Conservation (phyloP, 1,284 basidiomycete genomes). For the Tilletia horrida region DNA sequence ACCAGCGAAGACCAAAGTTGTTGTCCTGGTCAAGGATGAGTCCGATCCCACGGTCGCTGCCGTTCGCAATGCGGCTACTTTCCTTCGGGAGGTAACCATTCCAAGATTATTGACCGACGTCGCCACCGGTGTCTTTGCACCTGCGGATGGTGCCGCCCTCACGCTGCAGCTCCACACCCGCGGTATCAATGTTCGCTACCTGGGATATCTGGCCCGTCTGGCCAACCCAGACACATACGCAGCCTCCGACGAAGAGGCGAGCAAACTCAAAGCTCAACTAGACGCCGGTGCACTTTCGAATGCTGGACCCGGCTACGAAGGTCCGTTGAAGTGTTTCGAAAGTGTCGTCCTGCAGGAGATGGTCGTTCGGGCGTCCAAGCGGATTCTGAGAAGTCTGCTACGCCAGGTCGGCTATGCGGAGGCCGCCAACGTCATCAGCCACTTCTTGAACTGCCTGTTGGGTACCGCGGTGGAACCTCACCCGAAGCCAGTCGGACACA, state of each 20-base stretch:
- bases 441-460: slow-evolving; percentile 64
- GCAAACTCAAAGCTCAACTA: slow-evolving; percentile 54
- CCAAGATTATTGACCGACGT: slow-evolving; percentile 58
- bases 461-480: slow-evolving; percentile 57
- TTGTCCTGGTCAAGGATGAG: slow-evolving; percentile 57
- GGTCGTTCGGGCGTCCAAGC: slow-evolving; percentile 62
- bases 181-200: slow-evolving; percentile 65
- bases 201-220: slow-evolving; percentile 57
- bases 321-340: slow-evolving; percentile 46
- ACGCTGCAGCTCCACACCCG: slow-evolving; percentile 60
- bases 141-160: slow-evolving; percentile 60
- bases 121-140: slow-evolving; percentile 57
- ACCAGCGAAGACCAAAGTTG: slow-evolving; percentile 28
- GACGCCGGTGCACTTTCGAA: slow-evolving; percentile 43
- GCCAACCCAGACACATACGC: slow-evolving; percentile 43
- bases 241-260: background rate
- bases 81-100: slow-evolving; percentile 59
- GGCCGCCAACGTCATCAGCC: slow-evolving; percentile 54
- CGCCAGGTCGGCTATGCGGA: slow-evolving; percentile 31
- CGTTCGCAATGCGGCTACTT: slow-evolving; percentile 60
- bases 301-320: slow-evolving; percentile 47
- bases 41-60: slow-evolving; percentile 59
- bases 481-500: slow-evolving; percentile 53
- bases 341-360: slow-evolving; percentile 60
- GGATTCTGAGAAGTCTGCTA: slow-evolving; percentile 58